Evolutionary conservation across 371 early-diverging fungal genomes (phyloP).

Genomic region (Chytridium lagenaria): DNA sequence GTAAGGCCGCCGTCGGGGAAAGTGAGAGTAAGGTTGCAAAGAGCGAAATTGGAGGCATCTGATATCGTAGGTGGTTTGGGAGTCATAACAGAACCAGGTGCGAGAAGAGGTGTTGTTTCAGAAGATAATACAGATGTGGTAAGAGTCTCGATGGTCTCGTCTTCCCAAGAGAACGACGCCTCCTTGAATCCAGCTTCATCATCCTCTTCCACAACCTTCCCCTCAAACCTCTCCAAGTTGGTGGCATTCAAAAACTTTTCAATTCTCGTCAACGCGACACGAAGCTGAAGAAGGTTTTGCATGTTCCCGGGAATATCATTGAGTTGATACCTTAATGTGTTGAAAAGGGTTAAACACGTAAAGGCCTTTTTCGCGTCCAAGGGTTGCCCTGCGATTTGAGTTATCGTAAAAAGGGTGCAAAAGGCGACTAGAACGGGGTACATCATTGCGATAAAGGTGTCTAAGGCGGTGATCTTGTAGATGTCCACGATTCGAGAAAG

Average conservation of each 20-base stretch:
- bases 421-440: constrained; percentile 49
- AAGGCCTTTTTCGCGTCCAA: too few relatives aligned
- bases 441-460: constrained; percentile 36
- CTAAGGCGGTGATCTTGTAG: constrained; percentile 30
- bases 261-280: constrained; percentile 48
- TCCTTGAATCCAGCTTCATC: not conserved
- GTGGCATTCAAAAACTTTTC: constrained; percentile 36
- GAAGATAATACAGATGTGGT: not conserved
- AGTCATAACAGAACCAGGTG: too few relatives aligned
- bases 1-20: constrained; percentile 70
- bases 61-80: not conserved
- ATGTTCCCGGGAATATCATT: constrained; percentile 59
- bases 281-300: constrained; percentile 36
- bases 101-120: not conserved
- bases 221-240: not conserved
- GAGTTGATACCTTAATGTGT: constrained; percentile 64
- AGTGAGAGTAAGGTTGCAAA: constrained; percentile 34
- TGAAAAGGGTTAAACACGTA: constrained; percentile 69
- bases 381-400: constrained; percentile 32
- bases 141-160: not conserved
- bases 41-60: not conserved
- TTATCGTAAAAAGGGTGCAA: constrained; percentile 42
- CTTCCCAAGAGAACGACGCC: not conserved
- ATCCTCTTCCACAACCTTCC: not conserved
- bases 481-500: constrained; percentile 31